phyloP scores from a whole-genome alignment of 805 yeast species.

The Helenozyma rhizophorensis region DNA sequence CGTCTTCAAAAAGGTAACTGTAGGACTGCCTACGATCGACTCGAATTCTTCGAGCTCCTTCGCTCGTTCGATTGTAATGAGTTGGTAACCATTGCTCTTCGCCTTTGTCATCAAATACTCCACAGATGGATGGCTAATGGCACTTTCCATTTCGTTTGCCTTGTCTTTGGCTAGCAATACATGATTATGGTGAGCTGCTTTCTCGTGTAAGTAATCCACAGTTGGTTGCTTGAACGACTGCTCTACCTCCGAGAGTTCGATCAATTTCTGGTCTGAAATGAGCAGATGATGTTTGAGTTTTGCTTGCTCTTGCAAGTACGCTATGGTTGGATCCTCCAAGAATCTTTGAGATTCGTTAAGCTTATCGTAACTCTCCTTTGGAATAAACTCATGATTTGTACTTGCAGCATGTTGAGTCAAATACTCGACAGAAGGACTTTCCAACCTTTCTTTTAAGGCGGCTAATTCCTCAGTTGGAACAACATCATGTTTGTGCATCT shows the following conservation, averaged over 20 bases:
- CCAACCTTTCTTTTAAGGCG: not conserved
- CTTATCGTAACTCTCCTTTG: conserved; percentile 2
- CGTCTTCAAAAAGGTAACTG: conserved; percentile 16
- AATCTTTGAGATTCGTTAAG: conserved; percentile 4
- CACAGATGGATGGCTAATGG: conserved; percentile 4
- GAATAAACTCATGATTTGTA: not conserved
- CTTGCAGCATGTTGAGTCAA: not conserved
- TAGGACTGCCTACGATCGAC: conserved; percentile 10
- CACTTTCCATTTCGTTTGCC: not conserved
- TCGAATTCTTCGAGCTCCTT: conserved; percentile 1
- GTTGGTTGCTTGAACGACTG: conserved; percentile 1
- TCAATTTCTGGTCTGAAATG: not conserved
- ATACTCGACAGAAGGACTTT: conserved; percentile 1
- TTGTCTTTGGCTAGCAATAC: conserved; percentile 5
- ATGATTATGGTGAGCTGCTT: conserved; percentile 4
- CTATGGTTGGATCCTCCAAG: conserved; percentile 18
- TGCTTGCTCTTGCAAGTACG: conserved; percentile 4
- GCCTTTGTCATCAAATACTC: conserved; percentile 10
- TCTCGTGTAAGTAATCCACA: conserved; percentile 2
- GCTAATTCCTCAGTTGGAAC: conserved; percentile 5
- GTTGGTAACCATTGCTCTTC: not conserved
- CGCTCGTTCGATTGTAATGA: conserved; percentile 5
- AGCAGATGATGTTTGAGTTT: not conserved
- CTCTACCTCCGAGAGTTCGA: not conserved
- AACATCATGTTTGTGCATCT: conserved; percentile 10